Conservation (phyloP, 2,329 filamentous ascomycete genomes). For the Fusarium brevicatenulatum region DNA sequence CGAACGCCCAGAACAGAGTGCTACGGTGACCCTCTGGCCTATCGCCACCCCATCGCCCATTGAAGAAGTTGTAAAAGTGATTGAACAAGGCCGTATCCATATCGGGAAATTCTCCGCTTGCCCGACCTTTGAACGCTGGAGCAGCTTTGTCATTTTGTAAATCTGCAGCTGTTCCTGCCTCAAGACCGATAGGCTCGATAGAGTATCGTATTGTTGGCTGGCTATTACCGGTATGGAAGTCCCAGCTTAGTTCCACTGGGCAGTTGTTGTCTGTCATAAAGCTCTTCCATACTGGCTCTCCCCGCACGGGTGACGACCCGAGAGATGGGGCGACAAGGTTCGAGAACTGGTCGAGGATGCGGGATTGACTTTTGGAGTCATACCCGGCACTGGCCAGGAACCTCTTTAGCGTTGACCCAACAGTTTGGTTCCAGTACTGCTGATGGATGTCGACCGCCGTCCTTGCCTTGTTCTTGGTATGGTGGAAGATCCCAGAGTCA, state of each 20-base stretch:
- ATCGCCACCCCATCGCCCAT: rapidly evolving
- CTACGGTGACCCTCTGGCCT: background rate
- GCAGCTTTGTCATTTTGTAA: conserved; percentile 35
- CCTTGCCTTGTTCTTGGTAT: background rate
- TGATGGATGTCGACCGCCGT: background rate
- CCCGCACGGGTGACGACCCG: background rate
- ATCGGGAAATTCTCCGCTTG: background rate
- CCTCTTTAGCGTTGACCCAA: background rate
- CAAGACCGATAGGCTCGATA: conserved; percentile 46
- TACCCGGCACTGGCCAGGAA: background rate
- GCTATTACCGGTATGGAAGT: conserved; percentile 37
- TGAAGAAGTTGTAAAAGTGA: background rate
- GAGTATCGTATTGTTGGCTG: conserved; percentile 47
- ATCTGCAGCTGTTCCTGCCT: conserved; percentile 44
- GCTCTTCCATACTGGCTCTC: conserved; percentile 44
- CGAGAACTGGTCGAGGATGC: background rate
- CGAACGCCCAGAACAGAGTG: background rate
- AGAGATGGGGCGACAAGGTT: conserved; percentile 4
- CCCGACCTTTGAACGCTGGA: background rate
- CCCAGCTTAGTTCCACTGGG: conserved; percentile 53
- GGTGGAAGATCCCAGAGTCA: background rate
- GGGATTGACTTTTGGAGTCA: background rate
- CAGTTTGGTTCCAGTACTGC: conserved; percentile 3
- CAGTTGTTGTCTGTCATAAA: conserved; percentile 54
- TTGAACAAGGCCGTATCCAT: background rate